Base-by-base conservation (phyloP, 345 rosid genomes). In the Gossypium herbaceum region DNA sequence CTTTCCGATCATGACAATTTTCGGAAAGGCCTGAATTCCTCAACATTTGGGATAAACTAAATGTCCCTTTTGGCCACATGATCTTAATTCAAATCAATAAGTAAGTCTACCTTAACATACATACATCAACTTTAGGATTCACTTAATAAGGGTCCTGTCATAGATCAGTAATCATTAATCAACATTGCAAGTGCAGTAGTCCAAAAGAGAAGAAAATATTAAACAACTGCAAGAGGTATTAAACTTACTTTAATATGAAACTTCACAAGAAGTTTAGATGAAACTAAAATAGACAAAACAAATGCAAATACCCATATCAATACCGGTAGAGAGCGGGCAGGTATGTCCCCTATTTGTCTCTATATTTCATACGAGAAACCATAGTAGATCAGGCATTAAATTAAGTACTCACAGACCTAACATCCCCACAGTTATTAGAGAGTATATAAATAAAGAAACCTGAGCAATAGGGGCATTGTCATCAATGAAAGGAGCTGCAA, bases 401-500 rank as follows among this genome's bases (percentile, higher is more conserved):
- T 19, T n/a, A n/a, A 39, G 25, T 39, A n/a, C 48, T 0, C 24
- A 63, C 48, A 63, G 41, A 8, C 12, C 27, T 34, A 71, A 16
- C 19, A 71, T 51, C 47, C 24, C 16, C 13, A 39, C 24, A 52
- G 44, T 27, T 34, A 34, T 52, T 34, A 47, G 55, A 55, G 41
- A 34, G 41, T 34, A 34, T 34, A 34, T 1, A 34, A 34, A 34
- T 34, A 34, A 34, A 34, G 41, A 34, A 64, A 94, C 98, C 98
- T 94, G 87, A 57, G 84, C 71, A 39, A 55, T 84, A 34, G 98
- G 98, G 65, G 98, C 98, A 79, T 90, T 92, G 75, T 94, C 98
- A 77, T 94, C 98, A 41, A 94, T 94, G 78, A 91, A 94, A 25
- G 98, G 98, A 29, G 98, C 98, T 24, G 98, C 98, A 3, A 94